Evolutionary conservation across 192 early-diverging fungal genomes (phyloP).

Genomic region (Mycoemilia scoparia): DNA sequence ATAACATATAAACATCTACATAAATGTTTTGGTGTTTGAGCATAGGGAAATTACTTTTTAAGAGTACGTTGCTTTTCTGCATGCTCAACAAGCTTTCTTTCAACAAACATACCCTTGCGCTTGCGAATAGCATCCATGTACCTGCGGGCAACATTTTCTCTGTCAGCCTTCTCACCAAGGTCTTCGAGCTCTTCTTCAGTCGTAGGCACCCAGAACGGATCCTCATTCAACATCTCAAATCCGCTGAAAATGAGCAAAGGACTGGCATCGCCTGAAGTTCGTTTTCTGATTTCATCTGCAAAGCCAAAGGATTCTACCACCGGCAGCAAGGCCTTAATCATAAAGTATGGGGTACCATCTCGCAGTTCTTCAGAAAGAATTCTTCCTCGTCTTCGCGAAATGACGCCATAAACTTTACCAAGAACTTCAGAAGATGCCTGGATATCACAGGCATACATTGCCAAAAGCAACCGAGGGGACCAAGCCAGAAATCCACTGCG

Average conservation of each 20-base stretch:
- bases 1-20: too few species aligned
- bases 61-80: slow-evolving; percentile 69
- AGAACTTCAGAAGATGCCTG: slow-evolving; percentile 88
- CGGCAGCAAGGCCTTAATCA: slow-evolving; percentile 68
- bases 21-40: too few species aligned
- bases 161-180: slow-evolving; percentile 89
- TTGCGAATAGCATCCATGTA: slow-evolving; percentile 92
- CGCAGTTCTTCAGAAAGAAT: slow-evolving; percentile 91
- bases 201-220: slow-evolving; percentile 98
- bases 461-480: slow-evolving; percentile 86
- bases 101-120: slow-evolving; percentile 88
- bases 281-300: slow-evolving; percentile 90
- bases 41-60: slow-evolving; percentile 39
- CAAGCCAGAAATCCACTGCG: slow-evolving; percentile 72
- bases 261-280: slow-evolving; percentile 85
- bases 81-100: slow-evolving; percentile 74
- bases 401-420: slow-evolving; percentile 89
- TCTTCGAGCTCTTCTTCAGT: slow-evolving; percentile 97
- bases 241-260: slow-evolving; percentile 91
- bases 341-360: slow-evolving; percentile 94
- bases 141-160: slow-evolving; percentile 86
- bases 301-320: slow-evolving; percentile 99
- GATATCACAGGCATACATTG: slow-evolving; percentile 94
- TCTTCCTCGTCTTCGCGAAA: slow-evolving; percentile 74
- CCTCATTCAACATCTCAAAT: slow-evolving; percentile 77